A percentile compares a stretch with the other conserved stretches of the same genome.
Conservation (phyloP, 148 eudicot genomes). For the Spergularia bocconei region DNA sequence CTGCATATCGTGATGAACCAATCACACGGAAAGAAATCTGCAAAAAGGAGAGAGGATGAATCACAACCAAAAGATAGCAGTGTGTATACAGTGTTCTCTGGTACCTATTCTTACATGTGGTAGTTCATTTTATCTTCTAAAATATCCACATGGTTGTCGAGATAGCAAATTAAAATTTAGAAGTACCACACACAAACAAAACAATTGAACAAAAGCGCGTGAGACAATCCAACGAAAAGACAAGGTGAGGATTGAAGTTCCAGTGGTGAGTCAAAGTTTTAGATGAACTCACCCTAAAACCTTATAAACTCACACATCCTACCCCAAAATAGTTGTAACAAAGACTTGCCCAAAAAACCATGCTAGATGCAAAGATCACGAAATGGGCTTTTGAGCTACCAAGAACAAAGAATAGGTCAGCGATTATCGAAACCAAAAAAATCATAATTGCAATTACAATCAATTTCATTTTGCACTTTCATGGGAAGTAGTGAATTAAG, state of each 20-base stretch:
- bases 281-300: no score
- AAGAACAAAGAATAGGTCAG: neutral
- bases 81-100: neutral
- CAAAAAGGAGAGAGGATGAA: slow-evolving; percentile 12
- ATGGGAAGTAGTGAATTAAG: no score
- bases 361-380: neutral
- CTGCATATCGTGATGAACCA: slow-evolving; percentile 22
- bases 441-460: neutral
- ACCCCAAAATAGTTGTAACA: no score
- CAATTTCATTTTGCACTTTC: neutral
- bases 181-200: neutral
- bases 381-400: neutral
- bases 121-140: neutral
- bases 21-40: slow-evolving; percentile 31
- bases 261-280: no score
- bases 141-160: neutral
- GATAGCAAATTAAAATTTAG: neutral
- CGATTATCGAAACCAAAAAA: neutral
- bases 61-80: slow-evolving; percentile 4
- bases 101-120: neutral
- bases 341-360: neutral
- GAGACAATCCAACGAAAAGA: no score
- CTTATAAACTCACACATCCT: no score
- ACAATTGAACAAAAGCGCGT: neutral
- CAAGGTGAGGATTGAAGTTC: no score